Evolutionary conservation across 768 basidiomycete species (phyloP).

Genomic region (Gelatoporia subvermispora): DNA sequence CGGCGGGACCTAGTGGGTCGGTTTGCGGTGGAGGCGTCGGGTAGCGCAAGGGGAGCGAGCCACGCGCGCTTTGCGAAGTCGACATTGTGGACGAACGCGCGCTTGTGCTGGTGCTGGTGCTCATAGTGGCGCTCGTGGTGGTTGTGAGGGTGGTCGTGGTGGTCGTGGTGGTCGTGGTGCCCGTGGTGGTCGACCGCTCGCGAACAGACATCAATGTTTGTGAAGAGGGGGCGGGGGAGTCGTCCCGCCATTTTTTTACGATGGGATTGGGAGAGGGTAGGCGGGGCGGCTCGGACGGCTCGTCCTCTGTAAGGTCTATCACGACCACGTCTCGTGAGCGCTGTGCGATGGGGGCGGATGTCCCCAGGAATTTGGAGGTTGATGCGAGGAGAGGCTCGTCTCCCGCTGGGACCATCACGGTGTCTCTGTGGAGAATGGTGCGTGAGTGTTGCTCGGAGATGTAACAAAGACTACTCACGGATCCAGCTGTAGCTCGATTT

Average conservation of each 20-base stretch:
- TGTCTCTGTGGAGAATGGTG: no score
- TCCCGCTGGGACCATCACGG: background rate
- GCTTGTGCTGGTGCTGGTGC: no score
- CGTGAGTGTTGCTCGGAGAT: no score
- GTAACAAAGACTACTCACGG: no score
- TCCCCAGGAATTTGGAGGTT: background rate
- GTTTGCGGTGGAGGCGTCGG: slow-evolving; percentile 17
- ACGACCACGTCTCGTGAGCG: no score
- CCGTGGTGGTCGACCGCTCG: background rate
- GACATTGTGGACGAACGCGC: no score
- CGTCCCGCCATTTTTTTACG: slow-evolving; percentile 1
- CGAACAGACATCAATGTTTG: background rate
- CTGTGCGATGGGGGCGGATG: no score
- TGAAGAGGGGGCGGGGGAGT: slow-evolving; percentile 1
- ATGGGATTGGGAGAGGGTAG: background rate
- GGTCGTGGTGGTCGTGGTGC: background rate
- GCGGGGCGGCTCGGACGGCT: background rate
- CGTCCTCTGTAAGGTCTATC: no score
- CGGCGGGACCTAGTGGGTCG: slow-evolving; percentile 17
- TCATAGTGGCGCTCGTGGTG: no score
- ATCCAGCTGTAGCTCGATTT: no score
- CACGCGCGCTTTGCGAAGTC: background rate
- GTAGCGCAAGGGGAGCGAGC: slow-evolving; percentile 11
- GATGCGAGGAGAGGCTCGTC: background rate
- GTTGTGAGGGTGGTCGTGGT: no score